These are phyloP conservation scores for Xylaria digitata DNA, from an alignment of 2,329 filamentous ascomycete genomes.

Conservation along the genomic window DNA sequence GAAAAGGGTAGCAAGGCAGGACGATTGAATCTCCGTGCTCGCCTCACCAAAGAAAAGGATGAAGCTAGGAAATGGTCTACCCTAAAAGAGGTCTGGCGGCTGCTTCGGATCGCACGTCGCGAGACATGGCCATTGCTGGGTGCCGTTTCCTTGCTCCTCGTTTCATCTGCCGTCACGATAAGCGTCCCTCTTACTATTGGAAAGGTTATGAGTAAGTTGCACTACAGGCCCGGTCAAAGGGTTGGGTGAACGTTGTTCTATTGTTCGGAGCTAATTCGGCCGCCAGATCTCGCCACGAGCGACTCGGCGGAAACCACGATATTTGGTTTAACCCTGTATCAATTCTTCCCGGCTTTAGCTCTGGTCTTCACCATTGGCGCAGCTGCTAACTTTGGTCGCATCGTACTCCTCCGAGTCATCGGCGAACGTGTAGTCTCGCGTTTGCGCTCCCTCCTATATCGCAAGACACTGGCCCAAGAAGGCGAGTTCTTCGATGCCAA, in stretches of 20 bases:
- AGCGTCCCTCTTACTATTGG: slow-evolving; percentile 97
- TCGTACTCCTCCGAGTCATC: slow-evolving; percentile 91
- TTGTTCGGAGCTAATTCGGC: slow-evolving; percentile 26
- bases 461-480: slow-evolving; percentile 94
- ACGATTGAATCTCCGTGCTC: slow-evolving; percentile 88
- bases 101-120: slow-evolving; percentile 89
- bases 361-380: slow-evolving; percentile 84
- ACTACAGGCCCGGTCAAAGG: neutral
- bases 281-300: slow-evolving; percentile 81
- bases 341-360: slow-evolving; percentile 88
- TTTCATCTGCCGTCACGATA: slow-evolving; percentile 95
- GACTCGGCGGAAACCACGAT: slow-evolving; percentile 72
- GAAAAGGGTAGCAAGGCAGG: slow-evolving; percentile 89
- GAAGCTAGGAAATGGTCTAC: slow-evolving; percentile 67
- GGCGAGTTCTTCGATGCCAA: slow-evolving; percentile 99
- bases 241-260: neutral
- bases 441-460: slow-evolving; percentile 88
- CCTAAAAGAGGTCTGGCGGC: slow-evolving; percentile 80
- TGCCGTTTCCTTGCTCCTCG: slow-evolving; percentile 85
- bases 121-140: slow-evolving; percentile 81
- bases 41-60: slow-evolving; percentile 84
- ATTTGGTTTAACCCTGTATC: slow-evolving; percentile 84
- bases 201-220: slow-evolving; percentile 73
- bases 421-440: slow-evolving; percentile 94
- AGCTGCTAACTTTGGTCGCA: slow-evolving; percentile 90